A percentile compares a stretch with the other conserved stretches of the same genome.
Conservation (phyloP, 1,284 basidiomycete genomes). For the Anthracocystis walkeri region DNA sequence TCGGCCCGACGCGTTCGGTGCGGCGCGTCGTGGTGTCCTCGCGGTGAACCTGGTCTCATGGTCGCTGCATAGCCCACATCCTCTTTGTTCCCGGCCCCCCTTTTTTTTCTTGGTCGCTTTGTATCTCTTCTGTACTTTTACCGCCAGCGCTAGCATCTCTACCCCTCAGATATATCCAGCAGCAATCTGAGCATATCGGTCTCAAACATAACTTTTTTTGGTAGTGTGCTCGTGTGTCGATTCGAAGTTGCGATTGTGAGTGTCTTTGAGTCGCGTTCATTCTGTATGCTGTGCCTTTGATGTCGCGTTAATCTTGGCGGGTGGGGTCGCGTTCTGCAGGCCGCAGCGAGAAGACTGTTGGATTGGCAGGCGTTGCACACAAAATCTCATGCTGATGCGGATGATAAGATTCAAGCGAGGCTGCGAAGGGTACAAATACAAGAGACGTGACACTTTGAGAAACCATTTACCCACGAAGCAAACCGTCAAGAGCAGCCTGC, state of each 20-base stretch:
- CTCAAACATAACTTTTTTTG: constrained; percentile 23
- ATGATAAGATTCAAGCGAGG: neutral
- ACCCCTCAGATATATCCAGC: constrained; percentile 56
- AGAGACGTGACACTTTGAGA: neutral
- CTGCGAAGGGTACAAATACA: constrained; percentile 10
- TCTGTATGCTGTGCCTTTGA: neutral
- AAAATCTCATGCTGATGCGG: neutral
- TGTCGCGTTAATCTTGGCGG: neutral
- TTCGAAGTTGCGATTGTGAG: neutral
- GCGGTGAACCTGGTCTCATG: neutral
- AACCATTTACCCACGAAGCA: constrained; percentile 54
- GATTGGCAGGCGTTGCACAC: neutral
- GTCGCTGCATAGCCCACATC: constrained; percentile 15
- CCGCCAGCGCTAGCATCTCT: constrained; percentile 55
- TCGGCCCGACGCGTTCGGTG: constrained; percentile 46
- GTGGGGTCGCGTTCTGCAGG: neutral
- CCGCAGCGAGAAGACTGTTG: neutral
- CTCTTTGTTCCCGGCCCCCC: constrained; percentile 2
- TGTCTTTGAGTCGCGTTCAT: neutral
- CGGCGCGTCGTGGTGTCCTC: constrained; percentile 49
- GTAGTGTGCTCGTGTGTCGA: constrained; percentile 5
- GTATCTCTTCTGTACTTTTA: constrained; percentile 61
- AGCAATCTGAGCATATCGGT: constrained; percentile 60
- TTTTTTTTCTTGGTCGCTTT: constrained; percentile 47
- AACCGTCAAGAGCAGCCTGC: constrained; percentile 66